Conservation (phyloP, 495 filamentous ascomycete genomes). For the Margaritispora aquatica region DNA sequence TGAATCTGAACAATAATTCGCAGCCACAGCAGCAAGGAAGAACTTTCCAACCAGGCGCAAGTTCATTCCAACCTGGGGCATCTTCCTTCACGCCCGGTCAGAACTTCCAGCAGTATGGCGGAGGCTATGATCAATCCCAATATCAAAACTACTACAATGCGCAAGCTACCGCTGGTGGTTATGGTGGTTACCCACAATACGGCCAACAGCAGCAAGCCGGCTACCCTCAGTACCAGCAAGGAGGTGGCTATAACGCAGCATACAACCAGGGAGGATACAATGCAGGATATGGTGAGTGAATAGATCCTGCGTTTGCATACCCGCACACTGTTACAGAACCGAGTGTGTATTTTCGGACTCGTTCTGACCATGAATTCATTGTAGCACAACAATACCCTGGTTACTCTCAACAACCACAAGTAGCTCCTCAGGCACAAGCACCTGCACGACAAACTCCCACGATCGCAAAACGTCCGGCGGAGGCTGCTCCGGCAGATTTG, state of each 20-base stretch:
- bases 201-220: constrained; percentile 43
- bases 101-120: constrained; percentile 54
- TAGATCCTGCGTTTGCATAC: background rate
- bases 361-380: background rate
- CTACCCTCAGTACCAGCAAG: constrained; percentile 52
- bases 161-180: constrained; percentile 17
- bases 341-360: background rate
- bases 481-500: constrained; percentile 31
- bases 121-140: constrained; percentile 27
- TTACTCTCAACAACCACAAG: constrained; percentile 42
- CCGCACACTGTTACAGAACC: background rate
- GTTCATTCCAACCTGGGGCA: constrained; percentile 75
- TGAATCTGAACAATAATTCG: constrained; percentile 59
- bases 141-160: constrained; percentile 24
- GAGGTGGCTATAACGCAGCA: constrained; percentile 39
- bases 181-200: constrained; percentile 43
- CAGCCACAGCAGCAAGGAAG: constrained; percentile 28
- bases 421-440: constrained; percentile 31
- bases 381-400: constrained; percentile 25
- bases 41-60: constrained; percentile 68
- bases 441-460: constrained; percentile 50
- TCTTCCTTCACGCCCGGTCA: constrained; percentile 74
- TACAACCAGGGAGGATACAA: constrained; percentile 46
- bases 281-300: constrained; percentile 49
- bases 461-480: constrained; percentile 58